Base-by-base conservation (phyloP, 2,329 filamentous ascomycete species). In the Nemania sp. region DNA sequence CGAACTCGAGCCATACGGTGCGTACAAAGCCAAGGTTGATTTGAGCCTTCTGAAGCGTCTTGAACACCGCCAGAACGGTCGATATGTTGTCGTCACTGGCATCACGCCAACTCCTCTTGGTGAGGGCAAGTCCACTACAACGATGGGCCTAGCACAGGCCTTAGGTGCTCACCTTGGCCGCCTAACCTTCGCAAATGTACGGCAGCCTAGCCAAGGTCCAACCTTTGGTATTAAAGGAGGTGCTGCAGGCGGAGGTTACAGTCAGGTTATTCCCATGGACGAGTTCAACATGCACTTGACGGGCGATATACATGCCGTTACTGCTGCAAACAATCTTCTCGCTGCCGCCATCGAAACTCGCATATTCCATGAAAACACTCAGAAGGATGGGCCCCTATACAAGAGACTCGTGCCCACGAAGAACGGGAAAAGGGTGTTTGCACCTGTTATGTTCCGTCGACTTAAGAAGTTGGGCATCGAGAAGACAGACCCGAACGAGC, bases 191-290 rank as follows among this genome's bases (percentile, higher is more conserved):
- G 95, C 95, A 77, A 98, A 99, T 74, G 95, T 99, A 52, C 88
- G 95, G 62, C 95, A 99, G 75, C 95, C 95, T 52, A 97, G 92
- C 71, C 95, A 98, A 80, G 95, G 95, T 4, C 95, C 95, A 57
- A 99, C 95, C 0, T 99, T 99, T 75, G 95, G 95, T 72, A 98
- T 99, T 83, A 99, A 99, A 83, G 95, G 95, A 65, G 95, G 95
- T 71, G 95, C 95, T 61, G 95, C 95, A 58, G 95, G 95, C 71
- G 95, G 95, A 76, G 95, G 95, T 40, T 99, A 98, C 85, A 97
- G 92, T 76, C 95, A 99, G 77, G 95, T 99, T 73, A 98, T 99
- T 71, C 95, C 95, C 60, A 99, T 99, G 95, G 95, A 99, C 71
- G 95, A 99, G 77, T 99, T 99, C 82, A 99, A 99, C 79, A 81